Evolutionary conservation across 75 land plant species (phyloP), one percentile per base, ranked within the genome.

Genomic region (Sequoiadendron giganteum): DNA sequence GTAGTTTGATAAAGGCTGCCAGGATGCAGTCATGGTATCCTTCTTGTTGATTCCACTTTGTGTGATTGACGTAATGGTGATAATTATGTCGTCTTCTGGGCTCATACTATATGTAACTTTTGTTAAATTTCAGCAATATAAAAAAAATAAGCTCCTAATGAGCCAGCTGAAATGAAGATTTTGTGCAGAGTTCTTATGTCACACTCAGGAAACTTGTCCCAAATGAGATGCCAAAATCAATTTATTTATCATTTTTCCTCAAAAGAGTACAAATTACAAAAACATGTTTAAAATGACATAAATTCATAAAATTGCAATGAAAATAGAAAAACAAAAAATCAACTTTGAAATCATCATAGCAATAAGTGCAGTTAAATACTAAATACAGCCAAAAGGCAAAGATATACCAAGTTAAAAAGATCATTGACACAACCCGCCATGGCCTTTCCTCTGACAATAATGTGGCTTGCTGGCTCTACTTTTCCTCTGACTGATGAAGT

Each of bases 381-480:
- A 86, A 38, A 25, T 79, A 54, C 4, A 25, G 39, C 43, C 39
- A 65, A 55, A 65, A 19, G 38, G 38, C 10, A 85, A 85, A 32
- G 56, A 25, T 80, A 14, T 95, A 97, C 99, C 97, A 98, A 89
- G 87, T 92, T 90, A 91, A 97, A 97, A 38, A 98, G 91, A 84
- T 97, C 99, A n/a, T 91, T 91, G 15, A 93, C 90, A 54, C 95
- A 90, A 16, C 92, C 95, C 70, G 96, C 92, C 99, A 98, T 98
- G 28, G 99, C 95, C 88, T 98, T 98, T 42, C 99, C 99, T 68
- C 95, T 90, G 39, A 97, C 95, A 91, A 98, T 92, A 19, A 98
- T 93, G 84, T 92, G 92, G 79, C 96, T 93, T 47, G 92, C 93
- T 49, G 99, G 99, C 39, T 96, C 94, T 43, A 89, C 87, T 86